Evolutionary conservation across 2,329 filamentous ascomycete genomes (phyloP), one percentile per base, ranked within the genome.

Genomic region (Fusarium sambucinum): DNA sequence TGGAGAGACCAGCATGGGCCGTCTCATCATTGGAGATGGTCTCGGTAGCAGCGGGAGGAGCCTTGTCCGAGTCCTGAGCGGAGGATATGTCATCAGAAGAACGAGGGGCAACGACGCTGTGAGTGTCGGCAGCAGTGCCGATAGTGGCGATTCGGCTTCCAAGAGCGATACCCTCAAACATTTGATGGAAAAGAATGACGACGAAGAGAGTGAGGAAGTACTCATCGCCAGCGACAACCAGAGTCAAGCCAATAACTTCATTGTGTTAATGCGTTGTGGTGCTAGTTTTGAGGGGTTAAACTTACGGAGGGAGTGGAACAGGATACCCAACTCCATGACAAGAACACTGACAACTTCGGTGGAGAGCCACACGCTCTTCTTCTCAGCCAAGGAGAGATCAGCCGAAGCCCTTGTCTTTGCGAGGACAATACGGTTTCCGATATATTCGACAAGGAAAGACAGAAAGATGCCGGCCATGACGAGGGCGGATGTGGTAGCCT

Each of bases 161-260:
- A 1, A 94, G 87, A 1, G 91, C 91, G 45, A 94, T 83, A 6
- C 92, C 91, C 75, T 93, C 91, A 71, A 94, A 92, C 81, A 92
- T 88, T 73, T 93, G 91, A 74, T 93, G 91, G 80, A 93, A 93
- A 58, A 93, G 79, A 59, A 94, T 92, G 55, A 93, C 91, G 42
- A 86, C 76, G 61, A 87, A 86, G n/a, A 89, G 81, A 3, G 84
- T 87, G 55, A 83, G 75, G 77, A 88, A 88, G 70, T 83, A 85
- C 37, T 79, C 80, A 68, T 89, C 86, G 4, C 82, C 85, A 1
- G 86, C 81, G 3, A 89, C 86, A n/a, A 88, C 86, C 3, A 90
- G 82, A 0, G 88, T 89, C 35, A 91, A 77, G 23, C 88, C 87
- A 37, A 91, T 89, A 10, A 91, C 86, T 88, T 27, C 32, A n/a